Percentiles rank a stretch among this genome's conserved stretches.
Conservation (phyloP, 2,329 filamentous ascomycete species). For the Neospermospora avenae region DNA sequence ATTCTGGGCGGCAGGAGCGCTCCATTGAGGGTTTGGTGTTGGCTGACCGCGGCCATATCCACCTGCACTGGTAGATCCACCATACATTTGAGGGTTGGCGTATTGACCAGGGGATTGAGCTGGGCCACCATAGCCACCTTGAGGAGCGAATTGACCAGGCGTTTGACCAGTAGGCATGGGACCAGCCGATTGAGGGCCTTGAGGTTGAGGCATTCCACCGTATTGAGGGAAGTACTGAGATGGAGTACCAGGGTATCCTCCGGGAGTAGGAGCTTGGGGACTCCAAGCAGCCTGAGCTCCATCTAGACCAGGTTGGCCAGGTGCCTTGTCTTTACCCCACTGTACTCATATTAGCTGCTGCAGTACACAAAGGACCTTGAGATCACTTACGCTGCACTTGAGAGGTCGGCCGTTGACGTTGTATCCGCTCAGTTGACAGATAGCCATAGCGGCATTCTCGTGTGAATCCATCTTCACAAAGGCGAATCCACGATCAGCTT, state of each 20-base stretch:
- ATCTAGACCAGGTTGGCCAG: conserved; percentile 73
- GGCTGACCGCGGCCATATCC: conserved; percentile 75
- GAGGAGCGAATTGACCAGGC: conserved; percentile 52
- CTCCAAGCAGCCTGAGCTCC: conserved; percentile 69
- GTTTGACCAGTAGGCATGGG: conserved; percentile 39
- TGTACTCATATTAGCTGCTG: conserved; percentile 44
- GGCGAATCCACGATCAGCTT: conserved; percentile 94
- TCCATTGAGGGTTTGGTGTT: conserved; percentile 37
- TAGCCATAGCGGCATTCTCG: conserved; percentile 97
- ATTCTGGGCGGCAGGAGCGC: conserved; percentile 55
- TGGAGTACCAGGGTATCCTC: conserved; percentile 73
- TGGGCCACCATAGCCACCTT: conserved; percentile 63
- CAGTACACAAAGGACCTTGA: conserved; percentile 6
- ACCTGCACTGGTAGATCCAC: conserved; percentile 70
- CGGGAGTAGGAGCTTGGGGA: conserved; percentile 69
- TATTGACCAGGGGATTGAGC: conserved; percentile 60
- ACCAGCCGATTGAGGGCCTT: conserved; percentile 37
- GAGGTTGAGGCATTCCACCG: conserved; percentile 55
- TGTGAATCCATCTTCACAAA: conserved; percentile 99
- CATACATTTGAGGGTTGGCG: conserved; percentile 70
- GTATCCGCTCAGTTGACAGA: conserved; percentile 96
- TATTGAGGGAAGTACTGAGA: conserved; percentile 91
- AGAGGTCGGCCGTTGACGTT: conserved; percentile 95
- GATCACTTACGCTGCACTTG: conserved; percentile 89
- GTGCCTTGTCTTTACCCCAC: conserved; percentile 99